These are phyloP conservation scores for Inga leiocalycina DNA, from an alignment of 306 rosid genomes.

Conservation along the genomic window DNA sequence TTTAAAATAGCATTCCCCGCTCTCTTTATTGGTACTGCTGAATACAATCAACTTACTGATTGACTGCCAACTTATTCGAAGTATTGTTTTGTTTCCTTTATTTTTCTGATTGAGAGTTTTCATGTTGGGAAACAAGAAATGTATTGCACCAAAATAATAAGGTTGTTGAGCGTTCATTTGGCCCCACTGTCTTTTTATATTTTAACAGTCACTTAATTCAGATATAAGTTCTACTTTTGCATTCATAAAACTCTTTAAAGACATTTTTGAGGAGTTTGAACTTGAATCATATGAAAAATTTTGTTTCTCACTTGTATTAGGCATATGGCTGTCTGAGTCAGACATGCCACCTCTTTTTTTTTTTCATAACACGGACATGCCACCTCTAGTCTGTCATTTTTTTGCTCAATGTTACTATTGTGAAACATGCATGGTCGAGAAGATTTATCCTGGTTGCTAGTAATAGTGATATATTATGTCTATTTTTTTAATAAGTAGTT, in stretches of 20 bases:
- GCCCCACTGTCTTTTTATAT: slow-evolving; percentile 7
- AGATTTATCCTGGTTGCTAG: slow-evolving; percentile 5
- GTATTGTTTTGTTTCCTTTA: neutral
- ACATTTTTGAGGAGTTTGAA: slow-evolving; percentile 4
- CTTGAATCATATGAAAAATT: slow-evolving; percentile 17
- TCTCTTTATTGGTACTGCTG: neutral
- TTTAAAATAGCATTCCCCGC: neutral
- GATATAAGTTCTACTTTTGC: slow-evolving; percentile 8
- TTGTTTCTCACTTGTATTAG: slow-evolving; percentile 14
- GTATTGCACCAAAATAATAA: slow-evolving; percentile 9
- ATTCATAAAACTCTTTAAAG: neutral
- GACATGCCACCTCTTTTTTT: neutral
- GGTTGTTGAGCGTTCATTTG: neutral
- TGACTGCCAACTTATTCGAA: slow-evolving; percentile 2
- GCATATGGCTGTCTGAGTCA: slow-evolving; percentile 21
- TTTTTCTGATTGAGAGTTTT: neutral
- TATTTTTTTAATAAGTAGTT: neutral
- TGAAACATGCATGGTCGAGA: neutral
- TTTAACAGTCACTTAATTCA: neutral
- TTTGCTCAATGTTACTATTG: too few species aligned
- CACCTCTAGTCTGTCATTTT: neutral
- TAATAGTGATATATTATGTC: neutral
- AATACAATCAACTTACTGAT: slow-evolving; percentile 15
- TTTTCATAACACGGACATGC: too few species aligned
- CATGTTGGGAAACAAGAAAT: slow-evolving; percentile 16